Evolutionary conservation across 2,329 filamentous ascomycete genomes (phyloP), one percentile per base, ranked within the genome.

Genomic region (Claviceps sp.): DNA sequence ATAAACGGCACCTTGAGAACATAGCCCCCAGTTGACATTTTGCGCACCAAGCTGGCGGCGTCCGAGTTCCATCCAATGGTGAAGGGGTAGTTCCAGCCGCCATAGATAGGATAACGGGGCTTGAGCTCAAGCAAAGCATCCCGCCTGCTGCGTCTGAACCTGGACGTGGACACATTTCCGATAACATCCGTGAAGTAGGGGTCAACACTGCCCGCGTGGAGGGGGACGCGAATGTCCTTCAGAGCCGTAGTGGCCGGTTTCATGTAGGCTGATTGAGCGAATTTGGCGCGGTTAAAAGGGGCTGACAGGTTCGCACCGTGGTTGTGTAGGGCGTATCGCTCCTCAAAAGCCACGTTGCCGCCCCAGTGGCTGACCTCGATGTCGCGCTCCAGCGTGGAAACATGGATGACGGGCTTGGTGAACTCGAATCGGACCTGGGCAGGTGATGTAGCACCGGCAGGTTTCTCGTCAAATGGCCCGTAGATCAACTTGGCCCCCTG

Each of bases 341-440:
- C 93, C 71, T 98, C 93, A 48, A 90, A 88, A 1, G 93, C 93
- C 51, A 97, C 71, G 65, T 98, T 98, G 56, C 93, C 93, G 59
- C 93, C 93, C 93, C 93, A 98, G 70, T 97, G 93, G 65, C 88
- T 95, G 61, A 98, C 85, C 68, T 98, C 93, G 56, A 98, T 73
- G 62, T 97, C 90, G 55, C 93, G 84, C 70, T 97, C 88, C 54
- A 98, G 75, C 16, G 80, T 74, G 37, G 82, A 81, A 49, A 88
- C 80, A 63, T 93, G 87, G 44, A 83, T 85, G 53, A 98, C 75
- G 13, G 93, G 91, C 70, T 91, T 94, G 57, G 87, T 96, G 72
- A 93, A 96, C 68, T 98, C 90, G 70, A 95, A 97, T 55, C 93
- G 86, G 50, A 96, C 84, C 58, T 77, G 81, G 54, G 88, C 82